These are phyloP conservation scores for Ceratobasidium sp. DNA, from an alignment of 1,284 basidiomycete genomes.

Conservation along the genomic window DNA sequence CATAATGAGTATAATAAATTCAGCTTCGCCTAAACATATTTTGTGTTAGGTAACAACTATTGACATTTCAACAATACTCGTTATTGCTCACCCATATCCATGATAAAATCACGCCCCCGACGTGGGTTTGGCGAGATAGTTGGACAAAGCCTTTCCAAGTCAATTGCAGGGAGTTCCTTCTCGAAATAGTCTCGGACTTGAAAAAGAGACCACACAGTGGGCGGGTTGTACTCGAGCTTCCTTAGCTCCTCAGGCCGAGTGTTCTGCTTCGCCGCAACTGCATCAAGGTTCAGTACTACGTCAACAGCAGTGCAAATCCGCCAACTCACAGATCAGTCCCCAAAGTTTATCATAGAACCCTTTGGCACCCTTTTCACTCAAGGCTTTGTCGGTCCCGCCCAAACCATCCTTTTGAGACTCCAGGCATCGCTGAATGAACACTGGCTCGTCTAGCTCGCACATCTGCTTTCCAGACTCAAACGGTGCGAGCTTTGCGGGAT, in stretches of 20 bases:
- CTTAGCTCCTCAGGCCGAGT: constrained; percentile 9
- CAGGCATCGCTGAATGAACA: constrained; percentile 38
- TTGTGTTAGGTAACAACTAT: neutral
- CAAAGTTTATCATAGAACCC: constrained; percentile 40
- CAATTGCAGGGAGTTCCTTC: constrained; percentile 26
- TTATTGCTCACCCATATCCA: constrained; percentile 28
- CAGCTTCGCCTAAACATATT: constrained; percentile 23
- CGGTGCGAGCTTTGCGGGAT: constrained; percentile 32
- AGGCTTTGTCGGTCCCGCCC: constrained; percentile 21
- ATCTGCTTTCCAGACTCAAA: constrained; percentile 41
- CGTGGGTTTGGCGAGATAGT: constrained; percentile 10
- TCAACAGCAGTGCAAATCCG: neutral
- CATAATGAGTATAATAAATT: constrained; percentile 9
- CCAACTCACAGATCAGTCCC: constrained; percentile 27
- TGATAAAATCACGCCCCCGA: constrained; percentile 12
- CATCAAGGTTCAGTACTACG: neutral
- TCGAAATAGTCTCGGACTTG: constrained; percentile 37
- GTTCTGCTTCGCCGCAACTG: constrained; percentile 39
- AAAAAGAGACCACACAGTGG: constrained; percentile 33
- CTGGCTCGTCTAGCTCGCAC: constrained; percentile 29
- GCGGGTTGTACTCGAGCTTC: constrained; percentile 26
- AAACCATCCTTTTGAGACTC: constrained; percentile 35
- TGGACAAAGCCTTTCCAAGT: constrained; percentile 26
- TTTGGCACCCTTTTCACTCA: constrained; percentile 37
- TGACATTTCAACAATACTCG: neutral